A percentile compares a stretch with the other conserved stretches of the same genome.
Evolutionary conservation across 192 early-diverging fungal species (phyloP).

Genomic region (Coemansia aciculifera): DNA sequence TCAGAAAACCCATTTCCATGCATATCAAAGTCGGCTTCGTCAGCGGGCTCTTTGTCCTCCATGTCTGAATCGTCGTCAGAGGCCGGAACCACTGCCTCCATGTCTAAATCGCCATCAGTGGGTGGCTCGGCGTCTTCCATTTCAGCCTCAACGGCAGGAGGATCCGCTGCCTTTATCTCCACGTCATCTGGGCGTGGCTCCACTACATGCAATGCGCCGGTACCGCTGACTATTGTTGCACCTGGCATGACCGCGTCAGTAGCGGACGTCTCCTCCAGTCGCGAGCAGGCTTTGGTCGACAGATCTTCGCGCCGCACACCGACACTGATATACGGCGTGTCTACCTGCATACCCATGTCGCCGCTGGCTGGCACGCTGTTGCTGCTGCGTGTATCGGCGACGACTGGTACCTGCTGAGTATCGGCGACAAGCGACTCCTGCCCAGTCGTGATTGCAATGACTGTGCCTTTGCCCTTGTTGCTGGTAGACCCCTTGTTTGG

Average conservation of each 20-base stretch:
- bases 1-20: background rate
- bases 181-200: background rate
- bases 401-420: too few species aligned
- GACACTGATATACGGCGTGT: too few species aligned
- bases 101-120: background rate
- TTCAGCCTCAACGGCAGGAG: background rate
- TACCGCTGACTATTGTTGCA: too few species aligned
- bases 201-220: background rate
- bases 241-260: background rate
- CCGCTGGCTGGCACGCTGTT: too few species aligned
- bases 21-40: background rate
- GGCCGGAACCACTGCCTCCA: too few species aligned
- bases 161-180: background rate
- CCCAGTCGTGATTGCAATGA: too few species aligned
- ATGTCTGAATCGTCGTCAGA: background rate
- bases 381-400: too few species aligned
- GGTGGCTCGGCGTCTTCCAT: background rate
- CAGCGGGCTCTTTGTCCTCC: background rate
- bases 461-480: too few species aligned
- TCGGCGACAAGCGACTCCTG: too few species aligned
- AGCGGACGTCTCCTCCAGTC: background rate
- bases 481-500: too few species aligned
- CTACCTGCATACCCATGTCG: too few species aligned
- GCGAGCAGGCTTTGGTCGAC: background rate
- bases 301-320: too few species aligned